These are phyloP conservation scores for Talaromyces sp. DNA, from an alignment of 2,329 filamentous ascomycete genomes.

Conservation along the genomic window DNA sequence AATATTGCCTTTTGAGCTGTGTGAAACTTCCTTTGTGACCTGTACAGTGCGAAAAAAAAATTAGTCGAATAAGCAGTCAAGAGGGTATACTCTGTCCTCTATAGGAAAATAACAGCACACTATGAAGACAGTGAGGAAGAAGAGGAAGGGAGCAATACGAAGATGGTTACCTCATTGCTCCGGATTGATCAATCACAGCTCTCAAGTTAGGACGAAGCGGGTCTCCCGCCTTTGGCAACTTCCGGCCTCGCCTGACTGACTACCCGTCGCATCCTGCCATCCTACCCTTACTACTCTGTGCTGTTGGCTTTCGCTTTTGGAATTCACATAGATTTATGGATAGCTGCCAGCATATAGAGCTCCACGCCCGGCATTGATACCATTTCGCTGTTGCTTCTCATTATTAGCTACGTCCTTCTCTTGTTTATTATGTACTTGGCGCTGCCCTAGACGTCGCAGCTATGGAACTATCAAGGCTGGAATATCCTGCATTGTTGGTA, in stretches of 20 bases:
- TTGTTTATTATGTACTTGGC: slow-evolving; percentile 32
- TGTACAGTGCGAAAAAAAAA: background rate
- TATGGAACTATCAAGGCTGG: slow-evolving; percentile 78
- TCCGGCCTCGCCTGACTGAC: slow-evolving; percentile 4
- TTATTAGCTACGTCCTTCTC: slow-evolving; percentile 17
- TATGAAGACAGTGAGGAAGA: background rate
- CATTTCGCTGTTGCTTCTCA: slow-evolving; percentile 11
- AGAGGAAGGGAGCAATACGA: slow-evolving; percentile 15
- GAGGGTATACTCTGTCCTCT: background rate
- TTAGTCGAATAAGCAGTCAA: background rate
- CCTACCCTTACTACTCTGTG: background rate
- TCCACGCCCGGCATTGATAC: background rate
- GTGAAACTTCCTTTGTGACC: background rate
- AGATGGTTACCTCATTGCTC: slow-evolving; percentile 19
- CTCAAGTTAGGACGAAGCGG: background rate
- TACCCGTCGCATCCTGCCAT: background rate
- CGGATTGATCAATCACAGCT: slow-evolving; percentile 4
- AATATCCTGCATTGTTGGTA: slow-evolving; percentile 95
- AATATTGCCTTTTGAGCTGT: background rate
- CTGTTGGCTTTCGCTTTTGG: background rate
- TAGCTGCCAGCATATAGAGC: background rate
- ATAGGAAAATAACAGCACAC: background rate
- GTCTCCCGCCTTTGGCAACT: slow-evolving; percentile 5
- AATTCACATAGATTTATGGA: slow-evolving; percentile 1
- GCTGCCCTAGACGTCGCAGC: slow-evolving; percentile 26